phyloP scores from a whole-genome alignment of 1,284 basidiomycete species.

The Naganishia sp. region DNA sequence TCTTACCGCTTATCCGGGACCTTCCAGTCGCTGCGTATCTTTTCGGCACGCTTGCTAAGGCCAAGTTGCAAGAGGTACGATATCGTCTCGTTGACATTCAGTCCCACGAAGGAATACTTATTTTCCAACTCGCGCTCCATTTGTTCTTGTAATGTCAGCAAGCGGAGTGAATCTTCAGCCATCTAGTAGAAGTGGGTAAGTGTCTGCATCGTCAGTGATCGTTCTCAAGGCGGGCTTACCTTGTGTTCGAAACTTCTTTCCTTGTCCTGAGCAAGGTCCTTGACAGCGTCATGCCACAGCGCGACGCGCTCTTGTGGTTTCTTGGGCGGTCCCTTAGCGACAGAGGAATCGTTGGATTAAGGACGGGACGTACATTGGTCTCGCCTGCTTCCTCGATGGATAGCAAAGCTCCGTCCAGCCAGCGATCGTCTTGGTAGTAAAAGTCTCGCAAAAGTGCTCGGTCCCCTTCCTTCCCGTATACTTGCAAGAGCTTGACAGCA shows the following conservation, averaged over 20 bases:
- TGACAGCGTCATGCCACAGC: constrained; percentile 77
- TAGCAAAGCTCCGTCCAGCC: constrained; percentile 85
- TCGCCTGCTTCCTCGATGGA: constrained; percentile 76
- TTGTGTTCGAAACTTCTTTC: constrained; percentile 86
- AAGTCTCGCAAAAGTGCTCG: constrained; percentile 90
- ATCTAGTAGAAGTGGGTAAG: constrained; percentile 60
- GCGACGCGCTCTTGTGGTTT: constrained; percentile 69
- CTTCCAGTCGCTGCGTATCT: constrained; percentile 79
- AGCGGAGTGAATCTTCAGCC: constrained; percentile 78
- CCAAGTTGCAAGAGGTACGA: constrained; percentile 71
- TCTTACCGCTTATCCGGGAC: constrained; percentile 82
- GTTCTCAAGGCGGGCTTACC: constrained; percentile 55
- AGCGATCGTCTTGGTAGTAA: constrained; percentile 95
- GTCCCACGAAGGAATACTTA: constrained; percentile 72
- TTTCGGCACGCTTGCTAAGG: constrained; percentile 81
- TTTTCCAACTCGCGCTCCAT: constrained; percentile 82
- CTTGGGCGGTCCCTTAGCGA: constrained; percentile 52
- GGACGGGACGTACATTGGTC: constrained; percentile 58
- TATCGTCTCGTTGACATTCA: constrained; percentile 82
- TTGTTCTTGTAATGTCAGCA: constrained; percentile 78
- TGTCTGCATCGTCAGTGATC: neutral
- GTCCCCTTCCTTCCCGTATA: constrained; percentile 87
- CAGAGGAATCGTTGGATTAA: neutral
- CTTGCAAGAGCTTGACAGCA: constrained; percentile 75
- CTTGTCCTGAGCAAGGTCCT: constrained; percentile 92